Percentiles rank a stretch among this genome's conserved stretches.
These are phyloP conservation scores for Penicillium sp. DNA, from an alignment of 2,329 filamentous ascomycete genomes.

Conservation along the genomic window DNA sequence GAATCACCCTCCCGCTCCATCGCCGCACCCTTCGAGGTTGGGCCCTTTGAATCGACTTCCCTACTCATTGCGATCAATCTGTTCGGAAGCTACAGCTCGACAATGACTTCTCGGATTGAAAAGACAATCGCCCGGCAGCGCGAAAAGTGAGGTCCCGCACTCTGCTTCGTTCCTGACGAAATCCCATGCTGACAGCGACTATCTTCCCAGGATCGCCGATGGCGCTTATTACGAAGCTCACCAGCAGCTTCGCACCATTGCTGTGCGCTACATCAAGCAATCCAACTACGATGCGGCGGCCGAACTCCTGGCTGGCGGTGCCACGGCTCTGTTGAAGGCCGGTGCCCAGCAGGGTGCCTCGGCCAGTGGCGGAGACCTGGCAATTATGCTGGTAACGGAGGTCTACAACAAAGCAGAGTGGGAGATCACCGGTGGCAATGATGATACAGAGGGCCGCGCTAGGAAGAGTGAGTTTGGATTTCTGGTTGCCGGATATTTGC, in stretches of 20 bases:
- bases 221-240: constrained; percentile 97
- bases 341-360: constrained; percentile 77
- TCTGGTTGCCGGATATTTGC: background rate
- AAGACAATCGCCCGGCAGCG: constrained; percentile 75
- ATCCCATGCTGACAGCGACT: constrained; percentile 14
- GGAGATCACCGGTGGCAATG: constrained; percentile 54
- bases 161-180: background rate
- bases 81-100: constrained; percentile 1
- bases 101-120: constrained; percentile 55
- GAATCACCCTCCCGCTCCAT: constrained; percentile 12
- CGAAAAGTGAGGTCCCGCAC: constrained; percentile 58
- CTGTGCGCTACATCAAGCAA: constrained; percentile 87
- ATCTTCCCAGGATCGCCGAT: constrained; percentile 67
- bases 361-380: constrained; percentile 86
- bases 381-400: constrained; percentile 80
- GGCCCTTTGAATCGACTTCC: background rate
- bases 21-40: background rate
- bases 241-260: constrained; percentile 94
- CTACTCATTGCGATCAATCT: background rate
- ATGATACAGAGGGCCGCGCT: constrained; percentile 63
- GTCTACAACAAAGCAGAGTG: constrained; percentile 86
- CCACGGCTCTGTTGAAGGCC: constrained; percentile 69
- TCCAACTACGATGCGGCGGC: constrained; percentile 80
- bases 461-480: constrained; percentile 47
- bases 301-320: constrained; percentile 81